A percentile compares a stretch with the other conserved stretches of the same genome.
phyloP scores from a whole-genome alignment of 495 filamentous ascomycete species.

The Echria macrotheca region DNA sequence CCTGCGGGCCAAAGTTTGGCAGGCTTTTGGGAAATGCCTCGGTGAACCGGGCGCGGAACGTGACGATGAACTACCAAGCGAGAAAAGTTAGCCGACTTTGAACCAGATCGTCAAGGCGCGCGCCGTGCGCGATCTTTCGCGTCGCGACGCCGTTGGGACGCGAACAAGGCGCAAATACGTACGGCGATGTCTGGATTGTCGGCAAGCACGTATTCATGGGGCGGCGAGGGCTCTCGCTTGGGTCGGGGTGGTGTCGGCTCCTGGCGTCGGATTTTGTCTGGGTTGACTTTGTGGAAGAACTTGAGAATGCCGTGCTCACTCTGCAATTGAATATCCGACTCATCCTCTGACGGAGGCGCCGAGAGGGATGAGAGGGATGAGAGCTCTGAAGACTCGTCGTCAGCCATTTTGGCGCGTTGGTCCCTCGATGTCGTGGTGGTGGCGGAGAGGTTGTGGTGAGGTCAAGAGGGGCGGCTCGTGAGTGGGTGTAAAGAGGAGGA shows the following conservation, averaged over 20 bases:
- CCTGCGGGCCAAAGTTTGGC: conserved; percentile 86
- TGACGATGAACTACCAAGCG: conserved; percentile 78
- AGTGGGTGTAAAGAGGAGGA: conserved; percentile 18
- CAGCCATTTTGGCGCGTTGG: conserved; percentile 37
- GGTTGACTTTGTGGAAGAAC: conserved; percentile 50
- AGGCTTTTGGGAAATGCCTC: conserved; percentile 83
- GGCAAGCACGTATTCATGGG: conserved; percentile 80
- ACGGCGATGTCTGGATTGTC: conserved; percentile 87
- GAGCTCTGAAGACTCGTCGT: conserved; percentile 50
- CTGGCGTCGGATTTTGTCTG: conserved; percentile 33
- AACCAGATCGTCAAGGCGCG: conserved; percentile 30
- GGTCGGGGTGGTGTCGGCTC: conserved; percentile 61
- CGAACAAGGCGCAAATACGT: conserved; percentile 40
- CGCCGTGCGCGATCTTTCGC: conserved; percentile 37
- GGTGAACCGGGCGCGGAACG: conserved; percentile 90
- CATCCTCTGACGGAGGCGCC: conserved; percentile 48
- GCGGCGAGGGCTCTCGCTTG: conserved; percentile 74
- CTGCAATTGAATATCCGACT: conserved; percentile 43
- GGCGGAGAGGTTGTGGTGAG: conserved; percentile 13
- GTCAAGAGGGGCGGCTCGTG: conserved; percentile 11
- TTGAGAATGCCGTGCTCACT: conserved; percentile 49
- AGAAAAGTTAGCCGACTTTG: conserved; percentile 24
- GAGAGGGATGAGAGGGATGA: conserved; percentile 51
- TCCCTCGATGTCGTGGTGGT: conserved; percentile 7
- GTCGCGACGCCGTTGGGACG: conserved; percentile 28